Conservation (phyloP, 805 yeast species). For the Candida pini region DNA sequence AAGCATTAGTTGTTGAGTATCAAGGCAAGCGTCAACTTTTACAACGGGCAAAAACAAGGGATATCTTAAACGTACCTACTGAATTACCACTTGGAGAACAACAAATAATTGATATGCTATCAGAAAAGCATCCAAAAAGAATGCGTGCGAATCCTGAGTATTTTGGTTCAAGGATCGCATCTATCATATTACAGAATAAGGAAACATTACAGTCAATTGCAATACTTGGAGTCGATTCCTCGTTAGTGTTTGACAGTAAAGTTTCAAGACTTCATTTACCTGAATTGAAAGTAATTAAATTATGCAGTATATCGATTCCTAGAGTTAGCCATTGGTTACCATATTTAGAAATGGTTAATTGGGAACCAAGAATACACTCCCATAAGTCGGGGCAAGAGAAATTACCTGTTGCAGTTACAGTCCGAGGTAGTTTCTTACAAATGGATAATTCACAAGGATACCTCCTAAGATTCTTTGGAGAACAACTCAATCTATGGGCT, state of each 20-base stretch:
- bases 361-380: neutral
- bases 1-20: neutral
- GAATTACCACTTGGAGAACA: neutral
- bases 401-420: conserved; percentile 18
- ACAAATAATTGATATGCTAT: neutral
- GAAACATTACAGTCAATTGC: conserved; percentile 14
- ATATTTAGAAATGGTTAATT: conserved; percentile 12
- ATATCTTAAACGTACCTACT: neutral
- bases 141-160: too few relatives aligned
- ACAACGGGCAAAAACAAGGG: conserved; percentile 1
- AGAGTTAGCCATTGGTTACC: conserved; percentile 22
- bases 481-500: conserved; percentile 13
- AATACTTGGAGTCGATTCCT: conserved; percentile 19
- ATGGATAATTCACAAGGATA: too few relatives aligned
- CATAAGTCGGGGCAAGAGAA: neutral
- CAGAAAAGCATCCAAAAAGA: too few relatives aligned
- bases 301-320: conserved; percentile 19
- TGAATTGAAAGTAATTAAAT: conserved; percentile 9
- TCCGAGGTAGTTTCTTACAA: too few relatives aligned
- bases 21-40: too few relatives aligned
- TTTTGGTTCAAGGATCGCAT: too few relatives aligned
- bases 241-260: conserved; percentile 10
- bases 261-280: conserved; percentile 4
- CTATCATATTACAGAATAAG: too few relatives aligned
- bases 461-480: conserved; percentile 21